phyloP scores from a whole-genome alignment of 257 asterid species.

The Solanum appendiculatum region DNA sequence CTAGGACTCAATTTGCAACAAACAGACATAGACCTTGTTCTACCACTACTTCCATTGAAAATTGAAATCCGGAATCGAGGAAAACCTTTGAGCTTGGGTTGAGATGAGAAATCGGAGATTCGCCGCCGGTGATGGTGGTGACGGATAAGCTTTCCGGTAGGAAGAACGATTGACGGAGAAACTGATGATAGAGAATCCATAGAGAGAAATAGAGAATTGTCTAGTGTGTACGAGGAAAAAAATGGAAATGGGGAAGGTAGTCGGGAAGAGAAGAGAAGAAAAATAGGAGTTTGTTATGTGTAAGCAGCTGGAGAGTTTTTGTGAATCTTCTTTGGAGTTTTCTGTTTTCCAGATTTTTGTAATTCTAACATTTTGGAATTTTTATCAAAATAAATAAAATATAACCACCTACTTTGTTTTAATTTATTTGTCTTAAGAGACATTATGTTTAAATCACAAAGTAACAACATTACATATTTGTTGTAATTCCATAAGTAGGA shows the following conservation, averaged over 20 bases:
- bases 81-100: neutral
- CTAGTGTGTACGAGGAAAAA: neutral
- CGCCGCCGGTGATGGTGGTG: slow-evolving; percentile 32
- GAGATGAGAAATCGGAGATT: slow-evolving; percentile 7
- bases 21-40: neutral
- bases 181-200: slow-evolving; percentile 71
- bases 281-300: neutral
- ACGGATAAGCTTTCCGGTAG: slow-evolving; percentile 24
- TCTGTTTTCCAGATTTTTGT: slow-evolving; percentile 18
- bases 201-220: neutral
- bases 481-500: no score
- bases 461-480: no score
- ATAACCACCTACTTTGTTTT: no score
- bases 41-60: neutral
- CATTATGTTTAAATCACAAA: no score
- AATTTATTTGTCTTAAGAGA: no score
- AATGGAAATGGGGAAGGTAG: neutral
- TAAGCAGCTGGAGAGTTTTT: neutral
- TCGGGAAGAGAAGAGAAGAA: neutral
- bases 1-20: slow-evolving; percentile 17
- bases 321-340: neutral
- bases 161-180: slow-evolving; percentile 47
- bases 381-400: neutral
- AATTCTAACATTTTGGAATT: neutral
- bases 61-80: slow-evolving; percentile 8